Conservation (phyloP, 2,329 filamentous ascomycete species). For the Sclerotinia sclerotiorum region DNA sequence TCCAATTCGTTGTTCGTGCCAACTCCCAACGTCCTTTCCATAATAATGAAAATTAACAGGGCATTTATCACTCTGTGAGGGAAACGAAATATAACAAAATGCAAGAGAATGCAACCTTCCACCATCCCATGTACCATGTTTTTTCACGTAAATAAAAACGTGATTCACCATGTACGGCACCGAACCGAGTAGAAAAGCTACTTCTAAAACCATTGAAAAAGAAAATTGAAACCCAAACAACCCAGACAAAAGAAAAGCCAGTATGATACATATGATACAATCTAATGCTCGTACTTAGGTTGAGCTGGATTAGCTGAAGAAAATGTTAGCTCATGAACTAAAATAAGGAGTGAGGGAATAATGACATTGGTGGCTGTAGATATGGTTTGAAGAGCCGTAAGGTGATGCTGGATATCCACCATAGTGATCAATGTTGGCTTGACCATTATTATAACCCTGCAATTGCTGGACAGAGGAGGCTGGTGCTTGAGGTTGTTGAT, state of each 20-base stretch:
- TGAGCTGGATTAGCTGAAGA: conserved; percentile 37
- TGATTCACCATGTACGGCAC: conserved; percentile 37
- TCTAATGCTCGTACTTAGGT: conserved; percentile 42
- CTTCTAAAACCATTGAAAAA: conserved; percentile 36
- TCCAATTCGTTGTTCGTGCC: conserved; percentile 27
- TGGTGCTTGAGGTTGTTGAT: conserved; percentile 45
- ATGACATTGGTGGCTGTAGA: conserved; percentile 58
- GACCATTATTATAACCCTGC: conserved; percentile 52
- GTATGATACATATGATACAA: conserved; percentile 40
- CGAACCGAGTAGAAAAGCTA: conserved; percentile 33
- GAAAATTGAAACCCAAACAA: conserved; percentile 28
- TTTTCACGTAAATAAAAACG: conserved; percentile 28
- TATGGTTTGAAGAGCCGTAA: conserved; percentile 52
- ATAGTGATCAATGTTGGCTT: conserved; percentile 42
- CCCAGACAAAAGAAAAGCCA: conserved; percentile 40
- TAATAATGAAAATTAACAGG: conserved; percentile 23
- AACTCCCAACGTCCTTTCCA: conserved; percentile 25
- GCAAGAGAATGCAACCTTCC: conserved; percentile 32
- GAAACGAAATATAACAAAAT: conserved; percentile 21
- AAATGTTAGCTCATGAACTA: conserved; percentile 32
- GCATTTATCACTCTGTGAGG: conserved; percentile 28
- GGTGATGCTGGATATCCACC: conserved; percentile 59
- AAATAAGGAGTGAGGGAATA: conserved; percentile 33
- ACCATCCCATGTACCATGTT: conserved; percentile 22
- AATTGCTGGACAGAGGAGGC: conserved; percentile 53